phyloP scores from a whole-genome alignment of 129 eudicot species.

The Logfia minima region DNA sequence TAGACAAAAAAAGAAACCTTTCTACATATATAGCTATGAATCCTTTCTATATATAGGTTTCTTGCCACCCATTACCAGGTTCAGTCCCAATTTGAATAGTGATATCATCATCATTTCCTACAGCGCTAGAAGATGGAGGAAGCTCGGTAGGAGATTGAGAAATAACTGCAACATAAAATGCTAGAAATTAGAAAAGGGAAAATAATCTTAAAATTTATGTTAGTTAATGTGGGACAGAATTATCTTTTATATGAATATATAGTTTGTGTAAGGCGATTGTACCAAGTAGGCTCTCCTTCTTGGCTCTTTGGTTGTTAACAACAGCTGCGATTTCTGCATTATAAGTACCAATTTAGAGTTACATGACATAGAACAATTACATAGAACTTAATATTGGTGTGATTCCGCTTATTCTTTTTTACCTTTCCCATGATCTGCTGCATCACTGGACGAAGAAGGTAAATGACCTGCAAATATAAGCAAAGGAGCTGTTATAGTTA shows the following conservation, averaged over 20 bases:
- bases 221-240: background rate
- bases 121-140: background rate
- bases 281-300: background rate
- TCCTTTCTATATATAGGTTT: conserved; percentile 1
- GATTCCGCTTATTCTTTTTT: background rate
- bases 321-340: background rate
- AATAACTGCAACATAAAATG: background rate
- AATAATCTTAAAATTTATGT: background rate
- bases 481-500: background rate
- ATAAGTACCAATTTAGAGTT: background rate
- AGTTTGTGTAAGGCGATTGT: background rate
- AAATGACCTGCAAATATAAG: background rate
- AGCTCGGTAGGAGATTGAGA: background rate
- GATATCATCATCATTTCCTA: background rate
- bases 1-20: background rate
- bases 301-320: background rate
- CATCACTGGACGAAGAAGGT: background rate
- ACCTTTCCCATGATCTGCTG: background rate
- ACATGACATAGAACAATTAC: background rate
- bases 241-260: too few species aligned
- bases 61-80: background rate
- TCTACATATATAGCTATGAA: background rate
- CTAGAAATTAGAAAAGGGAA: background rate
- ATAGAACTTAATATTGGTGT: background rate
- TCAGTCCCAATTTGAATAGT: background rate